Conservation (phyloP, 345 rosid species). For the Aethionema arabicum region DNA sequence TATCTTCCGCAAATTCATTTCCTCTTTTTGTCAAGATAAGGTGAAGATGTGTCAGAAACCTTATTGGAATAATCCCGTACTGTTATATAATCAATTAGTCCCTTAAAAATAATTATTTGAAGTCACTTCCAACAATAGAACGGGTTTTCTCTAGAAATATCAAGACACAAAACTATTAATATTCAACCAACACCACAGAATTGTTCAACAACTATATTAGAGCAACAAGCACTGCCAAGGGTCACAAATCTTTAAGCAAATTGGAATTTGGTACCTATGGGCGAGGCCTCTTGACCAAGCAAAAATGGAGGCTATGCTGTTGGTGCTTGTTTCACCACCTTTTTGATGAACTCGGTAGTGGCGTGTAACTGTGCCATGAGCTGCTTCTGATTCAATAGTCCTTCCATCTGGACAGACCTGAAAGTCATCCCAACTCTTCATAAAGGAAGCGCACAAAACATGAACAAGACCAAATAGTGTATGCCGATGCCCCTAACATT, state of each 20-base stretch:
- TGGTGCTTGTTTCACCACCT: conserved; percentile 89
- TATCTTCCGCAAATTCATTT: neutral
- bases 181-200: no score
- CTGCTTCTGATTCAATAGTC: conserved; percentile 88
- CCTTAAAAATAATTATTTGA: neutral
- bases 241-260: neutral
- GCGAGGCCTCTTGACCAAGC: conserved; percentile 89
- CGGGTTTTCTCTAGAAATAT: neutral
- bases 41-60: neutral
- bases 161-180: no score
- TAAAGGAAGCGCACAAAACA: neutral
- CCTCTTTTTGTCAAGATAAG: conserved; percentile 3
- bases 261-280: conserved; percentile 48
- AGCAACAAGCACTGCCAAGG: neutral
- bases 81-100: neutral
- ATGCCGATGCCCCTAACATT: neutral
- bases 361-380: conserved; percentile 86
- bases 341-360: conserved; percentile 83
- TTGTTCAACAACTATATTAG: no score
- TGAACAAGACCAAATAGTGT: neutral
- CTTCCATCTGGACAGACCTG: conserved; percentile 96
- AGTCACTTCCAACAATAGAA: conserved; percentile 4
- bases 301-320: conserved; percentile 86
- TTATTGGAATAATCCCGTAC: neutral
- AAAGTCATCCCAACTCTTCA: conserved; percentile 18